A percentile compares a stretch with the other conserved stretches of the same genome.
phyloP scores from a whole-genome alignment of 2,329 filamentous ascomycete species.

The Spiromastix sp. region DNA sequence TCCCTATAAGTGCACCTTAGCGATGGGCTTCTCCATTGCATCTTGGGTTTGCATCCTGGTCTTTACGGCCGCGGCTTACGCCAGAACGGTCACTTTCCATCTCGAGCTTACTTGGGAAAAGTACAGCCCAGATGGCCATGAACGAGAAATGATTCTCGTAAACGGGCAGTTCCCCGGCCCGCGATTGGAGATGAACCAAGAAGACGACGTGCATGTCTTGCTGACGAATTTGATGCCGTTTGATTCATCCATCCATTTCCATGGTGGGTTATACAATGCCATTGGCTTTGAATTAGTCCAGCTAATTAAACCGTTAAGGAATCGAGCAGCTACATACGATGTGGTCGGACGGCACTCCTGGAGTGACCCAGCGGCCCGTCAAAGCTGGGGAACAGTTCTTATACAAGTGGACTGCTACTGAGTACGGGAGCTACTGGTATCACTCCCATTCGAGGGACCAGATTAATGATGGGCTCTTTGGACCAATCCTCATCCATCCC shows the following conservation, averaged over 20 bases:
- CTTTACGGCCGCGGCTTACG: neutral
- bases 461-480: neutral
- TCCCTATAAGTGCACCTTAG: too few relatives aligned
- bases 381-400: slow-evolving; percentile 38
- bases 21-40: neutral
- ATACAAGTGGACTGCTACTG: slow-evolving; percentile 44
- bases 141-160: slow-evolving; percentile 16
- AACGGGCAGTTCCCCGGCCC: slow-evolving; percentile 23
- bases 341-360: slow-evolving; percentile 51
- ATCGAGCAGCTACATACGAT: neutral
- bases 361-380: slow-evolving; percentile 45
- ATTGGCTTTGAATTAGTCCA: too few relatives aligned
- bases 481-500: neutral
- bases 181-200: slow-evolving; percentile 16
- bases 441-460: slow-evolving; percentile 1
- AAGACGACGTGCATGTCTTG: slow-evolving; percentile 19
- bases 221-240: slow-evolving; percentile 22
- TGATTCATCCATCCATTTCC: slow-evolving; percentile 21
- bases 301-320: neutral
- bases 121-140: neutral
- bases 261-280: slow-evolving; percentile 20
- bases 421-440: slow-evolving; percentile 50
- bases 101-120: slow-evolving; percentile 1
- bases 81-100: slow-evolving; percentile 1
- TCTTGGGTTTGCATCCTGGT: neutral